These are phyloP conservation scores for Kodamaea alishanica DNA, from an alignment of 1,139 yeast genomes.

Conservation along the genomic window DNA sequence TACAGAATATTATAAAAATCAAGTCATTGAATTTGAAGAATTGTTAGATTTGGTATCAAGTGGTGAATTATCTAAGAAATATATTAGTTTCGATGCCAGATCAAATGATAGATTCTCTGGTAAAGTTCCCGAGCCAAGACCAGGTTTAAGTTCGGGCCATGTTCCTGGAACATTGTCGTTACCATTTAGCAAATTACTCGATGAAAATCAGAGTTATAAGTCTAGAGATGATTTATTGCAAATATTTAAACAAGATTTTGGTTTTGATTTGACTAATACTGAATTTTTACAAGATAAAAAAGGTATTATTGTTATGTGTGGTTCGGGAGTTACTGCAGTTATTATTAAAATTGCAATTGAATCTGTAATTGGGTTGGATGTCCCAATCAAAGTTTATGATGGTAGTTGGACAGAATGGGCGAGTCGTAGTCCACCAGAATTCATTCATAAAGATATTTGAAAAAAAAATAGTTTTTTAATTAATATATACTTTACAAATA, in stretches of 20 bases:
- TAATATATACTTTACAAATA: background rate
- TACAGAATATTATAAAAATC: constrained; percentile 33
- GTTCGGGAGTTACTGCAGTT: constrained; percentile 93
- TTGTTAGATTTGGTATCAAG: constrained; percentile 51
- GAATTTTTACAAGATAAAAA: constrained; percentile 31
- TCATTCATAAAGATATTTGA: constrained; percentile 24
- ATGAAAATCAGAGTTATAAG: constrained; percentile 46
- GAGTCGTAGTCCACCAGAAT: constrained; percentile 38
- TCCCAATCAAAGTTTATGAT: constrained; percentile 74
- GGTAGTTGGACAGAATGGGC: constrained; percentile 91
- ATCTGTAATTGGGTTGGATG: constrained; percentile 53
- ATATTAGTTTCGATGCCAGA: constrained; percentile 76
- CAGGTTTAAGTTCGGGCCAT: constrained; percentile 86
- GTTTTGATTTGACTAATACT: constrained; percentile 29
- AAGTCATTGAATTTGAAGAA: constrained; percentile 64
- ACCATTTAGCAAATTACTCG: constrained; percentile 65
- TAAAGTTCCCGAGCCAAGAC: constrained; percentile 78
- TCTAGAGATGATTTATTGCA: constrained; percentile 41
- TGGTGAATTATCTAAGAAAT: constrained; percentile 45
- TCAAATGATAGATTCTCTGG: constrained; percentile 74
- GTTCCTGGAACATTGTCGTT: constrained; percentile 76
- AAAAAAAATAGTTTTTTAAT: background rate
- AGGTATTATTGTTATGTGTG: constrained; percentile 84
- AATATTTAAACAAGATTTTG: constrained; percentile 42
- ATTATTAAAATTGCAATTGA: constrained; percentile 57